Evolutionary conservation across 257 asterid species (phyloP).

Genomic region (Mentha longifolia): DNA sequence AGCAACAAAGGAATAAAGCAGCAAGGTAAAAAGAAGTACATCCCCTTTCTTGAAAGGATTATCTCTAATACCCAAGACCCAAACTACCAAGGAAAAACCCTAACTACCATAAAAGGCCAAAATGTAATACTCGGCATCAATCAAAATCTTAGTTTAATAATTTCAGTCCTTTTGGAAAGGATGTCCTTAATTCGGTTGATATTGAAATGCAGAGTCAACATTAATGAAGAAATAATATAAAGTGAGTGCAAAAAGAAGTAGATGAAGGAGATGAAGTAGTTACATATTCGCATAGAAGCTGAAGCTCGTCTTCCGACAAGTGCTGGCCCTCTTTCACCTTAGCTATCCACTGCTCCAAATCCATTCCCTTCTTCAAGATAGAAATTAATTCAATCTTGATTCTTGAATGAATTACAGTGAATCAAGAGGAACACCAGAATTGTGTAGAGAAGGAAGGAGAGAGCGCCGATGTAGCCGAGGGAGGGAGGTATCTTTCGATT

Average conservation of each 20-base stretch:
- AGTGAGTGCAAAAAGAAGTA: neutral
- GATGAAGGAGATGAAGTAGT: neutral
- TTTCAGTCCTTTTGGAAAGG: neutral
- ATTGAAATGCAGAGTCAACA: neutral
- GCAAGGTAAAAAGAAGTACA: neutral
- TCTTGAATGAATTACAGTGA: too few species aligned
- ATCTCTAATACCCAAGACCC: slow-evolving; percentile 12
- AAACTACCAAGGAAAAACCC: slow-evolving; percentile 39
- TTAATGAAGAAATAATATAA: neutral
- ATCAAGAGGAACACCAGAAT: too few species aligned
- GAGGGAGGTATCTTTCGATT: too few species aligned
- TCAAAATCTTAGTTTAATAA: neutral
- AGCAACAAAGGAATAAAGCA: neutral
- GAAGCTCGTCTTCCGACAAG: slow-evolving; percentile 95
- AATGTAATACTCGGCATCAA: neutral
- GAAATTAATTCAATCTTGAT: too few species aligned
- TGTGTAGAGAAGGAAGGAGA: too few species aligned
- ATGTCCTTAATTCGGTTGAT: slow-evolving; percentile 12
- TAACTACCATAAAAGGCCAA: slow-evolving; percentile 28
- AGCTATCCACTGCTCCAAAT: slow-evolving; percentile 86
- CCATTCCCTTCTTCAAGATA: slow-evolving; percentile 46
- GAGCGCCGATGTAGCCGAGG: too few species aligned
- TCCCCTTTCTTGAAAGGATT: neutral
- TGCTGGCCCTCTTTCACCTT: slow-evolving; percentile 94
- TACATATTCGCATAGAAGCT: slow-evolving; percentile 96